These are phyloP conservation scores for Arabidopsis suecica DNA, from an alignment of 345 rosid species.

Conservation along the genomic window DNA sequence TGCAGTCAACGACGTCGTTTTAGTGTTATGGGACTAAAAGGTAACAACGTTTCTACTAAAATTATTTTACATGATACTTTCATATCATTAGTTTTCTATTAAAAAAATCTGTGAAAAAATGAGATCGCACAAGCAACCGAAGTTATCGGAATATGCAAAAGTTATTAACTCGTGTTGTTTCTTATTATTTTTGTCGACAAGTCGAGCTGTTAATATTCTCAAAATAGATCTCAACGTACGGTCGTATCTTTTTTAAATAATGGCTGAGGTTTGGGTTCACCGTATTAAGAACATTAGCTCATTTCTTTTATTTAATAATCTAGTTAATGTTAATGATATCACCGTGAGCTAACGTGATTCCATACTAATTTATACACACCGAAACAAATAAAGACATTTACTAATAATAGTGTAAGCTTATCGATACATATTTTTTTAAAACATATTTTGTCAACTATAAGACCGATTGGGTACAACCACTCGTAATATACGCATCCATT, in stretches of 20 bases:
- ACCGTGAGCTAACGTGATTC: constrained; percentile 43
- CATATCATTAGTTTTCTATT: neutral
- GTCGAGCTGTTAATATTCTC: constrained; percentile 41
- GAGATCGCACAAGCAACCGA: neutral
- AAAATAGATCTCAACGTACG: constrained; percentile 32
- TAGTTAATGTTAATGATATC: constrained; percentile 21
- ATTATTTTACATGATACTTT: neutral
- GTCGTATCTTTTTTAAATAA: constrained; percentile 33
- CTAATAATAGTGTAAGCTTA: constrained; percentile 19
- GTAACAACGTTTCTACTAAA: neutral
- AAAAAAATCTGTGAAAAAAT: neutral
- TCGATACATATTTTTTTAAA: neutral
- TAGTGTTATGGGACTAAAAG: neutral
- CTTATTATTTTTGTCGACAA: constrained; percentile 25
- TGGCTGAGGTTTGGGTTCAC: constrained; percentile 39
- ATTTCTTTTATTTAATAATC: constrained; percentile 17
- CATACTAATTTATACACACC: constrained; percentile 40
- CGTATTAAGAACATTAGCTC: constrained; percentile 35
- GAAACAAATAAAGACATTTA: constrained; percentile 27
- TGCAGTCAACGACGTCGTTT: no score
- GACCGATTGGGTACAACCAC: constrained; percentile 40
- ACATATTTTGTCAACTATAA: constrained; percentile 25
- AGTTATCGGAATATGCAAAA: constrained; percentile 16
- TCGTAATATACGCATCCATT: constrained; percentile 21
- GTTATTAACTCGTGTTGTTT: constrained; percentile 27